Conservation (phyloP, 768 basidiomycete genomes). For the Agaricus subrufescens region DNA sequence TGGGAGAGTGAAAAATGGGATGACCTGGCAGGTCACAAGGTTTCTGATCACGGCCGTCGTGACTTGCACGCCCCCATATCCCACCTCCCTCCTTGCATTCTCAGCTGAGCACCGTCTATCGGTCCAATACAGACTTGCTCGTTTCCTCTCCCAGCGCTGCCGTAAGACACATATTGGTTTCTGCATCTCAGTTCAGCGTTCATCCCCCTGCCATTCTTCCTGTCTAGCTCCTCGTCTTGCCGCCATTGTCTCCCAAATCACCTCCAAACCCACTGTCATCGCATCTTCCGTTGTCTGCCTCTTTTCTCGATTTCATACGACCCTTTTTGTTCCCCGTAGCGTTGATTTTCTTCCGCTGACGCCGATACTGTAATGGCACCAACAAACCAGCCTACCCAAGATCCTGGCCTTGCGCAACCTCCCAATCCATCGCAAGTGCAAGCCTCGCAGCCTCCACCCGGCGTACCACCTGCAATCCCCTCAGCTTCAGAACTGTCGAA, state of each 20-base stretch:
- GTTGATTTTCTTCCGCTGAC: not conserved
- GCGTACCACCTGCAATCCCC: constrained; percentile 19
- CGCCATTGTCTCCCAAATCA: not conserved
- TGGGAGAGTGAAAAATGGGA: constrained; percentile 22
- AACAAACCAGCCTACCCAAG: constrained; percentile 29
- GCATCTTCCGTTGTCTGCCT: not conserved
- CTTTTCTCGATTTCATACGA: not conserved
- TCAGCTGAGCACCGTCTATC: constrained; percentile 13
- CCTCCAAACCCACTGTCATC: not conserved
- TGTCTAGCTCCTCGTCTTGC: not conserved
- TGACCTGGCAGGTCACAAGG: constrained; percentile 33
- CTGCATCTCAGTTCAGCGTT: not conserved
- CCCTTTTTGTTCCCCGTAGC: not conserved
- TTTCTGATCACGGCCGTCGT: constrained; percentile 37
- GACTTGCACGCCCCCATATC: constrained; percentile 35
- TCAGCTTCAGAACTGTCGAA: constrained; percentile 20
- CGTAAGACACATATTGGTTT: not conserved
- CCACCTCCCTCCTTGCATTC: constrained; percentile 17
- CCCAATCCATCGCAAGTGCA: constrained; percentile 23
- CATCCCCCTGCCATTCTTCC: not conserved
- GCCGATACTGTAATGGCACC: constrained; percentile 27
- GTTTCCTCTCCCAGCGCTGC: not conserved
- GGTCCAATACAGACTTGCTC: constrained; percentile 11
- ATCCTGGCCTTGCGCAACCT: constrained; percentile 33
- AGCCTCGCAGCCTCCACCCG: constrained; percentile 21